Conservation (phyloP, 306 rosid species). For the Quercus variabilis region DNA sequence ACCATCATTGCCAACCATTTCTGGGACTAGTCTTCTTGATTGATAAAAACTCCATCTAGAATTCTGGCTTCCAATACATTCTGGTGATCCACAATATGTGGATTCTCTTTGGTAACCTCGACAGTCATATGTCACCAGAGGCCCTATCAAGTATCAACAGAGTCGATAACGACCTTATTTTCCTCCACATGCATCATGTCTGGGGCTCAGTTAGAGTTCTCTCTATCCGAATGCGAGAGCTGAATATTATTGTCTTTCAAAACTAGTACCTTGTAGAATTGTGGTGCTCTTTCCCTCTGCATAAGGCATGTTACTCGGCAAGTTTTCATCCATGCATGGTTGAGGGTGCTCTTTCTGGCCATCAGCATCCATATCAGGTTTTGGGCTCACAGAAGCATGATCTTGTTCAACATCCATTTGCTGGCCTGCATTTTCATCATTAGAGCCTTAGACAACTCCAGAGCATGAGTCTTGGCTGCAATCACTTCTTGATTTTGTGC, state of each 20-base stretch:
- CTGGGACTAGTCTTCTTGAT: constrained; percentile 18
- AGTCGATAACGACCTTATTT: background rate
- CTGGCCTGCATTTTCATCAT: constrained; percentile 31
- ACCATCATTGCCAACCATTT: constrained; percentile 3
- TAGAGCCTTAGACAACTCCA: constrained; percentile 34
- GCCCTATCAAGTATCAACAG: background rate
- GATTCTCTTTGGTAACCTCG: constrained; percentile 21
- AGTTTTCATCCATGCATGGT: background rate
- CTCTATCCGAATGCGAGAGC: background rate
- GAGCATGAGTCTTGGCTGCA: constrained; percentile 37
- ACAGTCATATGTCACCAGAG: background rate
- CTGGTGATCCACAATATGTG: constrained; percentile 20
- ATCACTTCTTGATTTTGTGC: constrained; percentile 51
- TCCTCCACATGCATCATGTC: constrained; percentile 21
- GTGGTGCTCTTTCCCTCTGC: background rate
- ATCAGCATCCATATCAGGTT: constrained; percentile 28
- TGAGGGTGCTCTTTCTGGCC: constrained; percentile 11
- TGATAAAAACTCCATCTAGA: background rate
- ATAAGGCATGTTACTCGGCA: too few species aligned
- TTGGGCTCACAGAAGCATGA: constrained; percentile 16
- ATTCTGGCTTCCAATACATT: constrained; percentile 23
- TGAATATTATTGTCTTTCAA: background rate
- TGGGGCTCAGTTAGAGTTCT: background rate
- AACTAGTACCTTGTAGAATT: constrained; percentile 7
- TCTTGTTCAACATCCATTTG: constrained; percentile 23